Evolutionary conservation across 1,139 yeast genomes (phyloP).

Genomic region (Geotrichum klebahnii): DNA sequence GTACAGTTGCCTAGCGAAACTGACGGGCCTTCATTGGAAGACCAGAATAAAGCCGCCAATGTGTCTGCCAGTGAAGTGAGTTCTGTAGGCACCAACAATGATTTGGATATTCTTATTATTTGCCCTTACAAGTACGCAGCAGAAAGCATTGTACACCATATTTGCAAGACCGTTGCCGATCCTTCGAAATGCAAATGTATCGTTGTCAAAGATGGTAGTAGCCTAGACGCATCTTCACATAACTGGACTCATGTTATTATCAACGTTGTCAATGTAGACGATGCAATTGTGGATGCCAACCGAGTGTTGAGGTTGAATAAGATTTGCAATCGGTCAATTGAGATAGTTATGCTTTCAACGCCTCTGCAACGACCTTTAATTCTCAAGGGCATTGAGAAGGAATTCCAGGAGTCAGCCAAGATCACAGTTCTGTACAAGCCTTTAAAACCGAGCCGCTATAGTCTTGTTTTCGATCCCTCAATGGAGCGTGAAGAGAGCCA

Average conservation of each 20-base stretch:
- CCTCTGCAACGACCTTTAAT: constrained; percentile 36
- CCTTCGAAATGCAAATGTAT: constrained; percentile 29
- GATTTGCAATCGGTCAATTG: constrained; percentile 22
- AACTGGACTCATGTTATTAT: constrained; percentile 37
- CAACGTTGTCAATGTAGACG: constrained; percentile 30
- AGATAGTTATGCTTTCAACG: constrained; percentile 34
- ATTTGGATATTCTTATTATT: constrained; percentile 32
- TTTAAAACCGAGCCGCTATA: constrained; percentile 32
- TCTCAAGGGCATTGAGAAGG: constrained; percentile 22
- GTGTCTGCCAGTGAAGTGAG: constrained; percentile 14
- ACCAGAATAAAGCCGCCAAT: constrained; percentile 24
- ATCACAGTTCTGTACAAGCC: constrained; percentile 33
- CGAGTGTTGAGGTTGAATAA: constrained; percentile 8
- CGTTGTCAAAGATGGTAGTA: constrained; percentile 23
- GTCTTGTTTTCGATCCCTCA: constrained; percentile 34
- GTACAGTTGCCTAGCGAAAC: constrained; percentile 34
- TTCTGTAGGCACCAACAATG: constrained; percentile 20
- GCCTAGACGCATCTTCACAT: constrained; percentile 9
- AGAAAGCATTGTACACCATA: constrained; percentile 36
- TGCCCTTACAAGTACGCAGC: constrained; percentile 36
- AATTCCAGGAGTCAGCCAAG: constrained; percentile 19
- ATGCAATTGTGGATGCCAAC: constrained; percentile 25
- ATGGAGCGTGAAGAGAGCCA: constrained; percentile 30
- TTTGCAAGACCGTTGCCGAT: constrained; percentile 33
- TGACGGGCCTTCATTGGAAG: constrained; percentile 31